Evolutionary conservation across 345 rosid species (phyloP), one percentile per base, ranked within the genome.

Genomic region (Microcos paniculata): DNA sequence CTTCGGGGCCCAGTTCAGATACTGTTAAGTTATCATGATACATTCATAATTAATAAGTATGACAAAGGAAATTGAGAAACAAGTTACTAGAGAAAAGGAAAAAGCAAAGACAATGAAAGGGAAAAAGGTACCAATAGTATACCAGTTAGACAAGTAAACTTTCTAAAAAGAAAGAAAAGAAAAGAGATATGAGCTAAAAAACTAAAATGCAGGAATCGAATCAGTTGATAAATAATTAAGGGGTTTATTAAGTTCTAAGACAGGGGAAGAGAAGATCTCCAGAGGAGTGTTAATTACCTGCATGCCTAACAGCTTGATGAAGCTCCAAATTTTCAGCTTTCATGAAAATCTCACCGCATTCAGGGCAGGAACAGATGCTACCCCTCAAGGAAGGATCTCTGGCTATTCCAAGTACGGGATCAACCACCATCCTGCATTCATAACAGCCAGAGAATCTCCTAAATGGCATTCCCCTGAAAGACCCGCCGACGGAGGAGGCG

Each of bases 341-440:
- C 84, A 82, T 84, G 87, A 88, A 90, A 21, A 88, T 88, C 77
- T 90, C 91, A 38, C 92, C 92, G 61, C 97, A 92, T 30, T 87
- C 87, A 73, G 92, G 87, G 21, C 94, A 92, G 59, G 91, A 78
- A 62, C 85, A 87, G 43, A 88, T 85, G 81, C 83, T 86, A 14
- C 82, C 78, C 31, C 92, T 83, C 52, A 86, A 76, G 21, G 92
- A 87, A 76, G 88, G 89, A 63, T 87, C 90, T 82, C 88, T 84
- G 45, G 83, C 53, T 40, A 85, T 55, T 21, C 88, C 92, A 68
- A 87, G 86, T 79, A 86, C 83, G 70, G 97, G 97, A 71, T 92
- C 94, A n/a, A 90, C 87, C 69, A 88, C 94, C 92, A 87, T 85
- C 74, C 91, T 81, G 76, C 94, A 92, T 80, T 92, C 97, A 63